Conservation (phyloP, 176 grass and related monocot species). For the Lolium multiflorum region DNA sequence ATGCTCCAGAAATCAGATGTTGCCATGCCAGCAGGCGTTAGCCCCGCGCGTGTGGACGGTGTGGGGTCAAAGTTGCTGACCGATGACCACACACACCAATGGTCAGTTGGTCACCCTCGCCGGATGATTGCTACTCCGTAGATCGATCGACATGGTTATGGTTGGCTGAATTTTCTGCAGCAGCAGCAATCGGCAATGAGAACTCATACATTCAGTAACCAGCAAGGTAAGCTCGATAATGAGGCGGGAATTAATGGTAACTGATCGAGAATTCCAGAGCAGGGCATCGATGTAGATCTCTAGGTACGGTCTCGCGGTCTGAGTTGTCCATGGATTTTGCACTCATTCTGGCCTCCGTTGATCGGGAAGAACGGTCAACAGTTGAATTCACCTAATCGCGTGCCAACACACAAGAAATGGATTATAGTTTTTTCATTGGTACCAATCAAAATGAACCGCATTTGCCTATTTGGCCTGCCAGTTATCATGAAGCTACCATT, state of each 20-base stretch:
- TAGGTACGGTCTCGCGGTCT: not conserved
- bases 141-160: not conserved
- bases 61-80: not conserved
- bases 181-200: not conserved
- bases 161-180: not conserved
- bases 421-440: not conserved
- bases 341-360: not conserved
- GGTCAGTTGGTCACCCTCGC: not conserved
- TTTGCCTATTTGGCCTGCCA: not conserved
- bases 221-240: not conserved
- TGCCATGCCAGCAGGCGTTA: no score
- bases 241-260: not conserved
- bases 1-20: not conserved
- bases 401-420: not conserved
- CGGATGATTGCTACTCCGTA: not conserved
- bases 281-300: not conserved
- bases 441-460: not conserved
- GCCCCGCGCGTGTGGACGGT: not conserved
- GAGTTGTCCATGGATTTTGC: not conserved
- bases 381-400: not conserved
- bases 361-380: not conserved
- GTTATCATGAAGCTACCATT: not conserved
- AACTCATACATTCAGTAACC: not conserved
- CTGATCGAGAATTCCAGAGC: not conserved
- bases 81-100: not conserved